These are phyloP conservation scores for Candida michaelii DNA, from an alignment of 805 yeast genomes.

Conservation along the genomic window DNA sequence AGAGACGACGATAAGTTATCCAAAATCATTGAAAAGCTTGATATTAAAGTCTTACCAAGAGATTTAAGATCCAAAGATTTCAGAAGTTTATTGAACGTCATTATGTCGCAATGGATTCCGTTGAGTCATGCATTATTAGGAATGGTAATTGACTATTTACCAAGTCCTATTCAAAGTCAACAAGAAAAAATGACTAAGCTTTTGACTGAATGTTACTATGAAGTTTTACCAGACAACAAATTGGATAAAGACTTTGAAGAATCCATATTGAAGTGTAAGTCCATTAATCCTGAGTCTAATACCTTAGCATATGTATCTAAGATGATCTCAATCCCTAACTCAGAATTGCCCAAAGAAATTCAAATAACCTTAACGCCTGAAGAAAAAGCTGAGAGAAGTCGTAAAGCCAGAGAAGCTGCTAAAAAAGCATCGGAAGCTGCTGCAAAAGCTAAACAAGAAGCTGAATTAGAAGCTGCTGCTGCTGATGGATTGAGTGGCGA, in stretches of 20 bases:
- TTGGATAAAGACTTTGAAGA: conserved; percentile 49
- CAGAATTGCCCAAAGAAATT: conserved; percentile 64
- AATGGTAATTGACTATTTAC: conserved; percentile 80
- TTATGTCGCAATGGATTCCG: conserved; percentile 94
- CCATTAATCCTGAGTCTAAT: conserved; percentile 51
- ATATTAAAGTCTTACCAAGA: conserved; percentile 66
- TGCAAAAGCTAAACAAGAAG: conserved; percentile 23
- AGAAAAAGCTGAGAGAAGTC: conserved; percentile 62
- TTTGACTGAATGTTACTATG: conserved; percentile 42
- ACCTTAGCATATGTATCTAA: conserved; percentile 80
- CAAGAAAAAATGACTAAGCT: conserved; percentile 65
- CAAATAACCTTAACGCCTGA: conserved; percentile 46
- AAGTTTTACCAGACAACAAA: conserved; percentile 45
- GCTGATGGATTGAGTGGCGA: conserved; percentile 15
- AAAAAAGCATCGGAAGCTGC: conserved; percentile 61
- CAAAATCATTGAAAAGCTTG: conserved; percentile 70
- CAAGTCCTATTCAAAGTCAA: conserved; percentile 82
- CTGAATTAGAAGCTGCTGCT: conserved; percentile 11
- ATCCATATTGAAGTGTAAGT: conserved; percentile 67
- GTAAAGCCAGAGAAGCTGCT: conserved; percentile 66
- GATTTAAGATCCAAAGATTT: conserved; percentile 80
- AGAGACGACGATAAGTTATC: conserved; percentile 69
- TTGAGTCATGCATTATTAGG: conserved; percentile 81
- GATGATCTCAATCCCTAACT: conserved; percentile 80
- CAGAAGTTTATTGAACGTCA: conserved; percentile 55